A percentile compares a stretch with the other conserved stretches of the same genome.
phyloP scores from a whole-genome alignment of 2,329 filamentous ascomycete species.

The Amylocarpus encephaloides region DNA sequence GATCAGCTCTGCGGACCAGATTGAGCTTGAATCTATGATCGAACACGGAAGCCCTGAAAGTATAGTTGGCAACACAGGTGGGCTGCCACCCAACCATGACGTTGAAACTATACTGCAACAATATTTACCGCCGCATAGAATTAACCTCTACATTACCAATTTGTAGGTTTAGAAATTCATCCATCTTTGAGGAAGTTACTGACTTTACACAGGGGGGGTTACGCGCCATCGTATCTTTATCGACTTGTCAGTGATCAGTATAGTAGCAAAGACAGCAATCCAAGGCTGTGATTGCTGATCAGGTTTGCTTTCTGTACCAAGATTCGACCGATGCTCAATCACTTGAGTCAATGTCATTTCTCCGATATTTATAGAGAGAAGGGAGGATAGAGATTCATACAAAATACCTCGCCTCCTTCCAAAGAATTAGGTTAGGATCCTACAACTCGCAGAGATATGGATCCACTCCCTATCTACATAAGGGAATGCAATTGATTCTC shows the following conservation, averaged over 20 bases:
- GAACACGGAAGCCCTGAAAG: slow-evolving; percentile 79
- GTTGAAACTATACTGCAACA: slow-evolving; percentile 77
- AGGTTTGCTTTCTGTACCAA: not conserved
- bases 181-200: not conserved
- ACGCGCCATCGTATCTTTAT: slow-evolving; percentile 67
- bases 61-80: slow-evolving; percentile 72
- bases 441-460: no score
- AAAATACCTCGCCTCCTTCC: no score
- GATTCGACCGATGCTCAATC: no score
- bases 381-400: no score
- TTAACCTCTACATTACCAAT: slow-evolving; percentile 83
- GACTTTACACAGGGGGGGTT: slow-evolving; percentile 46
- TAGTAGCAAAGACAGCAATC: slow-evolving; percentile 58
- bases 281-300: slow-evolving; percentile 27
- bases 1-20: slow-evolving; percentile 82
- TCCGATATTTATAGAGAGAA: no score
- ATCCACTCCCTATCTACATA: no score
- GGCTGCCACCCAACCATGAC: slow-evolving; percentile 71
- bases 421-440: no score
- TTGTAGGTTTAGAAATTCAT: slow-evolving; percentile 46
- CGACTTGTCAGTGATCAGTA: slow-evolving; percentile 71
- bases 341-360: no score
- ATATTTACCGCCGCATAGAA: slow-evolving; percentile 68
- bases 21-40: slow-evolving; percentile 72
- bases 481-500: no score